Conservation (phyloP, 176 grass and related monocot species). For the Bromus sterilis region DNA sequence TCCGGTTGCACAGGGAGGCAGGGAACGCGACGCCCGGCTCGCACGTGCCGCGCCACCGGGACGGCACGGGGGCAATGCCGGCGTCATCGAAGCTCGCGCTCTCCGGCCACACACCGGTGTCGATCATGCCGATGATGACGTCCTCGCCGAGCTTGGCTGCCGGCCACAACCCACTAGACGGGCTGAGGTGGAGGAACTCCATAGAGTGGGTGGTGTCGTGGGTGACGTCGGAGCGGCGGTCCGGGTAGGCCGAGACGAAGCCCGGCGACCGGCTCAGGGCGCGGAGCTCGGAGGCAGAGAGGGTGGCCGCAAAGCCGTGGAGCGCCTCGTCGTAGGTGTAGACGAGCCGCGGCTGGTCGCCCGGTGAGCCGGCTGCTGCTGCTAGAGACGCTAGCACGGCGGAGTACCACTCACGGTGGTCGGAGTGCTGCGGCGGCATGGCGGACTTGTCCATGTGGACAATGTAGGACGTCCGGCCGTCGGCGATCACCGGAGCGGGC, state of each 20-base stretch:
- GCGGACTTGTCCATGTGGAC: conserved; percentile 55
- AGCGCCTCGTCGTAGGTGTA: conserved; percentile 42
- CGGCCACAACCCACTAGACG: conserved; percentile 19
- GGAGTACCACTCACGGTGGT: conserved; percentile 34
- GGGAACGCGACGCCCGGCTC: conserved; percentile 42
- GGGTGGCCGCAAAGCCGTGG: conserved; percentile 33
- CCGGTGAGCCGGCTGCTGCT: neutral
- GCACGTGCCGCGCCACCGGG: conserved; percentile 35
- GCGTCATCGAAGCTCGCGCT: conserved; percentile 40
- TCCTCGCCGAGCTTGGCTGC: conserved; percentile 35
- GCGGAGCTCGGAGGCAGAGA: conserved; percentile 15
- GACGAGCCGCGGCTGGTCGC: neutral
- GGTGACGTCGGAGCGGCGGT: neutral
- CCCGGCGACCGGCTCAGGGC: conserved; percentile 10
- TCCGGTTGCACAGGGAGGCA: conserved; percentile 51
- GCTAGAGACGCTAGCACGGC: neutral
- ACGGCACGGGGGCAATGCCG: conserved; percentile 24
- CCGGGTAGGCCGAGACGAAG: conserved; percentile 29
- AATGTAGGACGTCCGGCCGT: conserved; percentile 3
- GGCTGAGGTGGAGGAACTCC: conserved; percentile 33
- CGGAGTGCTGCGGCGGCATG: conserved; percentile 15
- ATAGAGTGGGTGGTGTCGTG: conserved; percentile 47
- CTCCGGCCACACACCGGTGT: conserved; percentile 44
- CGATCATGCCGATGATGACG: conserved; percentile 54
- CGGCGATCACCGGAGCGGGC: neutral